A percentile compares a stretch with the other conserved stretches of the same genome.
Evolutionary conservation across 2,329 filamentous ascomycete species (phyloP).

Genomic region (Ophiostoma australiae): DNA sequence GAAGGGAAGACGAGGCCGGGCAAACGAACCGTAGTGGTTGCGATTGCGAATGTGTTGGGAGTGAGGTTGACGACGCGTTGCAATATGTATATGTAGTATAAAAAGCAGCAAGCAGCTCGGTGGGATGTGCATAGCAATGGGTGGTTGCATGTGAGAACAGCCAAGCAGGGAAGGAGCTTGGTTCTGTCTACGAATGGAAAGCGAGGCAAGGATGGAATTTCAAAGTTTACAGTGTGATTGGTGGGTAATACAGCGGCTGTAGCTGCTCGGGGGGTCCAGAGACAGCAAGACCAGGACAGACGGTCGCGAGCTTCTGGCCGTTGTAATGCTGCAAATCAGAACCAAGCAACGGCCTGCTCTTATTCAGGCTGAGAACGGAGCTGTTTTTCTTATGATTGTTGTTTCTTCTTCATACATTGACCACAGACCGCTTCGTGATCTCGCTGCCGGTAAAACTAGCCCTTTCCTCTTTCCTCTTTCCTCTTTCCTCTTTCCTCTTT

Average conservation of each 20-base stretch:
- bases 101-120: neutral
- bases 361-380: too few relatives aligned
- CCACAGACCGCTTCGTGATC: neutral
- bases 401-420: neutral
- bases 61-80: neutral
- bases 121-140: neutral
- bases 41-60: neutral
- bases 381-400: neutral
- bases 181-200: neutral
- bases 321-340: neutral
- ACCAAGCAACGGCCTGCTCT: too few relatives aligned
- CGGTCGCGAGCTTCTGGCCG: neutral
- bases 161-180: neutral
- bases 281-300: neutral
- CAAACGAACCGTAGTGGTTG: neutral
- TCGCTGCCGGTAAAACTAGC: neutral
- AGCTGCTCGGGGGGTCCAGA: neutral
- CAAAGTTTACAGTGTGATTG: constrained; percentile 4
- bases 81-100: neutral
- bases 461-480: neutral
- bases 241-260: neutral
- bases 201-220: neutral
- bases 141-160: neutral
- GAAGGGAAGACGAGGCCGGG: constrained; percentile 10
- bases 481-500: neutral